Evolutionary conservation across 352 stramenopile genomes (phyloP).

Genomic region (Pythium oligandrum): DNA sequence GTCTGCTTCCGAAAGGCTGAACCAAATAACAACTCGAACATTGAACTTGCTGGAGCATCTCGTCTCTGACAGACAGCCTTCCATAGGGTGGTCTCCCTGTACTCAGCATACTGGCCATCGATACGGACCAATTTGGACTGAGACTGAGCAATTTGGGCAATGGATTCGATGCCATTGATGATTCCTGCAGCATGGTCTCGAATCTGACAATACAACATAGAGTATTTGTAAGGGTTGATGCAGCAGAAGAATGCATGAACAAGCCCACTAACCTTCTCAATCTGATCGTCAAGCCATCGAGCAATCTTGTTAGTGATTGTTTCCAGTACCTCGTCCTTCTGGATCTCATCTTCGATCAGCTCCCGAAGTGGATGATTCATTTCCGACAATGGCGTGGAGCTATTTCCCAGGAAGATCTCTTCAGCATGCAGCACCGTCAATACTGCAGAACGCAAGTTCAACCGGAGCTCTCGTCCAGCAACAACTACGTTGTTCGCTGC

Average conservation of each 20-base stretch:
- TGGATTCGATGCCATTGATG: conserved; percentile 54
- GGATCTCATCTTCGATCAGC: too few relatives aligned
- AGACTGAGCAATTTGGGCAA: conserved; percentile 47
- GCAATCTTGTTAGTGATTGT: too few relatives aligned
- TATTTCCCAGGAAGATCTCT: conserved; percentile 35
- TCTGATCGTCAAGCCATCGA: too few relatives aligned
- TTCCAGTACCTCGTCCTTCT: too few relatives aligned
- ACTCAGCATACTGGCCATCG: conserved; percentile 30
- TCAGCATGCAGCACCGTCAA: conserved; percentile 50
- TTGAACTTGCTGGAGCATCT: conserved; percentile 18
- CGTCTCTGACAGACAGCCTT: conserved; percentile 9
- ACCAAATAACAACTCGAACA: conserved; percentile 64
- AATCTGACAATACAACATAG: conserved; percentile 24
- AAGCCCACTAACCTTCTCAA: too few relatives aligned
- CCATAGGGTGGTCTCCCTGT: conserved; percentile 36
- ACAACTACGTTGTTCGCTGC: conserved; percentile 4
- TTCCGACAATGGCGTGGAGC: too few relatives aligned
- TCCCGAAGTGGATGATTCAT: too few relatives aligned
- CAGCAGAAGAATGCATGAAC: too few relatives aligned
- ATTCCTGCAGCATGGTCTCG: conserved; percentile 29
- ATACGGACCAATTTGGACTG: conserved; percentile 49
- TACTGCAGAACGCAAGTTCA: conserved; percentile 57
- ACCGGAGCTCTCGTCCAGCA: conserved; percentile 32
- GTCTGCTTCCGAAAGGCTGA: conserved; percentile 56
- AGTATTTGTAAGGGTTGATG: too few relatives aligned